Conservation (phyloP, 805 yeast species). For the Priceomyces carsonii region DNA sequence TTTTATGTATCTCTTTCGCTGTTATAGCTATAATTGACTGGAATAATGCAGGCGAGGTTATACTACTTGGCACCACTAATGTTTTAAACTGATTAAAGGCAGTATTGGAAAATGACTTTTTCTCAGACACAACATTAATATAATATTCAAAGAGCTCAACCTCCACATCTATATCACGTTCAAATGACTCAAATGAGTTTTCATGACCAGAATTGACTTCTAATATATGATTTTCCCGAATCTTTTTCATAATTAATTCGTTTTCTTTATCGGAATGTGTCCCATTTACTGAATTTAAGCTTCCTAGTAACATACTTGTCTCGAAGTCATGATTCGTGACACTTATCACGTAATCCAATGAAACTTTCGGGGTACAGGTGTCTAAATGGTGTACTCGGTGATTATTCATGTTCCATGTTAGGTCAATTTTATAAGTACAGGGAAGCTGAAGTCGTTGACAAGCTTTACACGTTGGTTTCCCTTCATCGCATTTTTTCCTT, state of each 20-base stretch:
- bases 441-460: too few species aligned
- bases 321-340: too few species aligned
- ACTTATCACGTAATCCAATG: too few species aligned
- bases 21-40: neutral
- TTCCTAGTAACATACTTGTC: too few species aligned
- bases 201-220: neutral
- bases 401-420: too few species aligned
- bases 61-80: constrained; percentile 24
- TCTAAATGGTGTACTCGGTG: too few species aligned
- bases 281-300: neutral
- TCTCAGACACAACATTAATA: constrained; percentile 17
- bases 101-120: constrained; percentile 20
- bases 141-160: constrained; percentile 20
- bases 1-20: neutral
- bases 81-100: constrained; percentile 23
- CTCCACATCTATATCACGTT: constrained; percentile 9
- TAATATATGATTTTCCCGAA: neutral
- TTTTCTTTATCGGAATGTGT: neutral
- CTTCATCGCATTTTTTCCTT: too few species aligned
- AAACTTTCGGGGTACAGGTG: too few species aligned
- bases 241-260: constrained; percentile 1
- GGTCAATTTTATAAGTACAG: too few species aligned
- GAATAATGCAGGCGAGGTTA: constrained; percentile 11
- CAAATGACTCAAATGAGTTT: constrained; percentile 2
- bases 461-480: too few species aligned